Conservation (phyloP, 768 basidiomycete species). For the Boletus coccyginus region DNA sequence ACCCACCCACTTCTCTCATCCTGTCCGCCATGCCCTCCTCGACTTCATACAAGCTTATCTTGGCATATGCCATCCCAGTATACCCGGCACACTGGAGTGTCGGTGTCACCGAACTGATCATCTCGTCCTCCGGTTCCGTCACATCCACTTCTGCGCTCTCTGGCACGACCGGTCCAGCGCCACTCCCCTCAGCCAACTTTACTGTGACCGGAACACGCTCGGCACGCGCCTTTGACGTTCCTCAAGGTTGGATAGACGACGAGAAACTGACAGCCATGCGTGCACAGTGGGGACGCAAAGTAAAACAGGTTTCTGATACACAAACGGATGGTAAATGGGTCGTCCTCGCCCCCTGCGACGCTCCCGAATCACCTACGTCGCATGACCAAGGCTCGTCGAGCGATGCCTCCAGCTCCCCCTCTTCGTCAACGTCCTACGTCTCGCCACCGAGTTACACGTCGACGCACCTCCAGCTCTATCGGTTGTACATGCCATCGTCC, state of each 20-base stretch:
- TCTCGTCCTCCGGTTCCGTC: slow-evolving; percentile 36
- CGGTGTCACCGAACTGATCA: slow-evolving; percentile 73
- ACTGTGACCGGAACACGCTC: slow-evolving; percentile 58
- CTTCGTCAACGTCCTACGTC: slow-evolving; percentile 27
- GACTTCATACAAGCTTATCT: slow-evolving; percentile 63
- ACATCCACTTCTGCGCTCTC: slow-evolving; percentile 6
- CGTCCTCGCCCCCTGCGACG: slow-evolving; percentile 63
- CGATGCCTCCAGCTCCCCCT: slow-evolving; percentile 22
- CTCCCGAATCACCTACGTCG: slow-evolving; percentile 16
- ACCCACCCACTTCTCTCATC: slow-evolving; percentile 79
- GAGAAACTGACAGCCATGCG: slow-evolving; percentile 58
- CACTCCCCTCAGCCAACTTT: slow-evolving; percentile 35
- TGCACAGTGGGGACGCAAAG: slow-evolving; percentile 78
- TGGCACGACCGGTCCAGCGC: slow-evolving; percentile 3
- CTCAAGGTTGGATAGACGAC: slow-evolving; percentile 70
- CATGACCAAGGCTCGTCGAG: slow-evolving; percentile 13
- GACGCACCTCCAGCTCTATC: slow-evolving; percentile 69
- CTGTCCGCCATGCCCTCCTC: slow-evolving; percentile 57
- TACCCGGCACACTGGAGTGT: slow-evolving; percentile 81
- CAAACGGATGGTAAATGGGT: slow-evolving; percentile 88
- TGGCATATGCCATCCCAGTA: slow-evolving; percentile 74
- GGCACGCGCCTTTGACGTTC: slow-evolving; percentile 67
- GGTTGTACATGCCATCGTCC: slow-evolving; percentile 56
- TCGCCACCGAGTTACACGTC: slow-evolving; percentile 43
- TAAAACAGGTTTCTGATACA: slow-evolving; percentile 63